Evolutionary conservation across 176 grass and related monocot genomes (phyloP).

Genomic region (Carex cristatella): DNA sequence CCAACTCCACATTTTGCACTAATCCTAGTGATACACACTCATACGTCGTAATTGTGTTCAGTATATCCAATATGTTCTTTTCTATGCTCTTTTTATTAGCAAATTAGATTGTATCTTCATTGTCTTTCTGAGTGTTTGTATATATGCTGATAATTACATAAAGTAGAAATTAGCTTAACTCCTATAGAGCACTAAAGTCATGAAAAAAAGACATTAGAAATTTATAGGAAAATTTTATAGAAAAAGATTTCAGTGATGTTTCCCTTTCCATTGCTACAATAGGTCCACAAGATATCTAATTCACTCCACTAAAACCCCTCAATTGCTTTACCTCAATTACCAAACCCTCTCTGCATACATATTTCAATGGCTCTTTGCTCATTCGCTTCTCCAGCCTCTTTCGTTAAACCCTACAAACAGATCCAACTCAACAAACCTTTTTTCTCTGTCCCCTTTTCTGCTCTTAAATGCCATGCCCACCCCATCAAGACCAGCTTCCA

Average conservation of each 20-base stretch:
- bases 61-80: too few relatives aligned
- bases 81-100: too few relatives aligned
- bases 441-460: neutral
- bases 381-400: neutral
- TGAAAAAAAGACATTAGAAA: neutral
- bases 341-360: neutral
- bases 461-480: neutral
- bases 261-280: neutral
- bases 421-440: neutral
- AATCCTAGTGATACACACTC: neutral
- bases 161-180: too few relatives aligned
- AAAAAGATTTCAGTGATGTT: neutral
- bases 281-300: neutral
- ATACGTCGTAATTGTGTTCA: neutral
- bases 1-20: neutral
- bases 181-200: neutral
- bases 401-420: neutral
- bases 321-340: neutral
- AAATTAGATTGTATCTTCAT: too few relatives aligned
- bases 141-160: too few relatives aligned
- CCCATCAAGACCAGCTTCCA: constrained; percentile 20
- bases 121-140: too few relatives aligned
- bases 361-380: constrained; percentile 8
- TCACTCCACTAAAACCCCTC: neutral
- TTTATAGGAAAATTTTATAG: neutral